Conservation (phyloP, 164 flowering plant species). For the Pachysandra terminalis region DNA sequence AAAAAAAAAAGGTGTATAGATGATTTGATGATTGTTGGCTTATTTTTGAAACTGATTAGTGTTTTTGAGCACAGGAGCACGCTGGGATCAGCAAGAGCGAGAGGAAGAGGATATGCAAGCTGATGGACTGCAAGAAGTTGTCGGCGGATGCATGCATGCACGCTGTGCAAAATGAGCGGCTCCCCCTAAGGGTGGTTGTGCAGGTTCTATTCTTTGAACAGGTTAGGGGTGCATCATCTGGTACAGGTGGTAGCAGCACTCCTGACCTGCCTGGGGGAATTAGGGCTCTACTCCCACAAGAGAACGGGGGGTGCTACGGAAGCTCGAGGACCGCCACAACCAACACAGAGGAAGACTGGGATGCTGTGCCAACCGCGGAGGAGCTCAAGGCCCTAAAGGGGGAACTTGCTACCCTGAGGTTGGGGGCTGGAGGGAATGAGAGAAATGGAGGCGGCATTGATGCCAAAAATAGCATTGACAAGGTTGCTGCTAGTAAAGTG, state of each 20-base stretch:
- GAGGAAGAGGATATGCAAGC: slow-evolving; percentile 62
- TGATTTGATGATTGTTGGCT: too few relatives aligned
- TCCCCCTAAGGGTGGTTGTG: slow-evolving; percentile 71
- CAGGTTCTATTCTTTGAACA: slow-evolving; percentile 86
- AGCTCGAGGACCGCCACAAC: slow-evolving; percentile 72
- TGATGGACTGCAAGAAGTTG: slow-evolving; percentile 76
- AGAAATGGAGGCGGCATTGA: slow-evolving; percentile 11
- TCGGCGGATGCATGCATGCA: slow-evolving; percentile 69
- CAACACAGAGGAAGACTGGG: slow-evolving; percentile 79
- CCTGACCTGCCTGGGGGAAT: slow-evolving; percentile 39
- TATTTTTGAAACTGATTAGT: too few relatives aligned
- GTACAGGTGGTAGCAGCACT: slow-evolving; percentile 41
- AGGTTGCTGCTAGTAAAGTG: slow-evolving; percentile 35
- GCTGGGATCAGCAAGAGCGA: slow-evolving; percentile 68
- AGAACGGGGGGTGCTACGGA: slow-evolving; percentile 45
- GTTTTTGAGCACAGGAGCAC: slow-evolving; percentile 62
- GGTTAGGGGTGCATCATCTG: slow-evolving; percentile 32
- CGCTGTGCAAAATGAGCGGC: slow-evolving; percentile 79
- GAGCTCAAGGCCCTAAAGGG: slow-evolving; percentile 65
- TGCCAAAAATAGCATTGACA: slow-evolving; percentile 28
- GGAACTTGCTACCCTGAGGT: slow-evolving; percentile 46
- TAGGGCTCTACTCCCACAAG: slow-evolving; percentile 32
- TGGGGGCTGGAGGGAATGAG: slow-evolving; percentile 19
- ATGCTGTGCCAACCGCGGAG: slow-evolving; percentile 48
- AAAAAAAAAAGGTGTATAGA: too few relatives aligned